Percentiles rank a stretch among this genome's conserved stretches.
Evolutionary conservation across 2,329 filamentous ascomycete genomes (phyloP).

Genomic region (Trichoderma harzianum): DNA sequence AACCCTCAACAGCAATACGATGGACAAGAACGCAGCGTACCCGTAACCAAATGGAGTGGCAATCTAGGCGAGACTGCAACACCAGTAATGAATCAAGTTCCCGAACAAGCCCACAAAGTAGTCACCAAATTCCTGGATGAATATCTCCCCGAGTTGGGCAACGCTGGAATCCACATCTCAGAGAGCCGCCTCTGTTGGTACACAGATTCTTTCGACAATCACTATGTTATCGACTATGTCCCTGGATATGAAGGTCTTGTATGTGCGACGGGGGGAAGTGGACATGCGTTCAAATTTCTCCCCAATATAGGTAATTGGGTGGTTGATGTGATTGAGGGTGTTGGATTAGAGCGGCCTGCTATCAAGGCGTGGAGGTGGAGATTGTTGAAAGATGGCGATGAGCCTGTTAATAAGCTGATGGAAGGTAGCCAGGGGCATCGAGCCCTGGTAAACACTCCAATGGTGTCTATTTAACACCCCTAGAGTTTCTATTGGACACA

Average conservation of each 20-base stretch:
- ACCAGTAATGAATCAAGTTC: conserved; percentile 22
- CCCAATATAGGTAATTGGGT: conserved; percentile 56
- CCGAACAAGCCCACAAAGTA: conserved; percentile 27
- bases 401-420: conserved; percentile 8
- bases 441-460: neutral
- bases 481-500: accelerated
- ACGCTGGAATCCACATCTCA: conserved; percentile 27
- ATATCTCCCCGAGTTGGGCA: conserved; percentile 42
- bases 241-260: conserved; percentile 56
- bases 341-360: neutral
- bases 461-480: neutral
- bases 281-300: conserved; percentile 61
- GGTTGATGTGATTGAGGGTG: conserved; percentile 40
- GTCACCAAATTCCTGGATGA: conserved; percentile 35
- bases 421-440: neutral
- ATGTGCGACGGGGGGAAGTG: conserved; percentile 58
- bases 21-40: conserved; percentile 37
- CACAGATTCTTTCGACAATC: conserved; percentile 33
- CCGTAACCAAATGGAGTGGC: conserved; percentile 38
- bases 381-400: neutral
- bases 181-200: conserved; percentile 33
- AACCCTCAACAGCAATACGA: conserved; percentile 39
- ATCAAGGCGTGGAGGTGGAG: conserved; percentile 16
- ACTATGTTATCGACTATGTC: conserved; percentile 35
- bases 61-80: neutral